A percentile compares a stretch with the other conserved stretches of the same genome.
Evolutionary conservation across 257 asterid species (phyloP).

Genomic region (Scutellaria barbata): DNA sequence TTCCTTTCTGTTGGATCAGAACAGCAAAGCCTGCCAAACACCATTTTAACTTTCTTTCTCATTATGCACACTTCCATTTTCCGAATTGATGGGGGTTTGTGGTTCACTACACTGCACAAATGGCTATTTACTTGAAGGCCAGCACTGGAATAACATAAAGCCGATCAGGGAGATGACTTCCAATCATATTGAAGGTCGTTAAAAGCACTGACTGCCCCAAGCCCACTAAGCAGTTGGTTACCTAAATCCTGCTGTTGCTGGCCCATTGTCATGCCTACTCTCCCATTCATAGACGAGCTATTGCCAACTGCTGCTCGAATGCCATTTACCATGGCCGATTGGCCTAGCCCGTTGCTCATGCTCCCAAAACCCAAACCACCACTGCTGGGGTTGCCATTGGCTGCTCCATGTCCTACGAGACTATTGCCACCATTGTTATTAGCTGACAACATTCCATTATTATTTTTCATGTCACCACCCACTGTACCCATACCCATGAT

Average conservation of each 20-base stretch:
- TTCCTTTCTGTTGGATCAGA: slow-evolving; percentile 39
- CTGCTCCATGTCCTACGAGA: slow-evolving; percentile 54
- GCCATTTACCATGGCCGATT: slow-evolving; percentile 63
- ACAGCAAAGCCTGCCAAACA: slow-evolving; percentile 28
- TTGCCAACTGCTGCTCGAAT: slow-evolving; percentile 61
- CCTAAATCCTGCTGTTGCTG: slow-evolving; percentile 73
- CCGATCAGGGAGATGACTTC: slow-evolving; percentile 61
- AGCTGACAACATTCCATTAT: slow-evolving; percentile 52
- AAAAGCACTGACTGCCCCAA: slow-evolving; percentile 70
- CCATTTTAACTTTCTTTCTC: slow-evolving; percentile 32
- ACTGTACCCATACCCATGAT: slow-evolving; percentile 51
- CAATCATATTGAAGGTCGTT: slow-evolving; percentile 75
- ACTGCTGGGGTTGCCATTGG: slow-evolving; percentile 48
- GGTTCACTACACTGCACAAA: slow-evolving; percentile 35
- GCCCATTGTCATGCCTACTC: slow-evolving; percentile 60
- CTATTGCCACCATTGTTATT: slow-evolving; percentile 49
- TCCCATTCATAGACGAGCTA: slow-evolving; percentile 70
- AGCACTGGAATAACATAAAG: too few relatives aligned
- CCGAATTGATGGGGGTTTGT: too few relatives aligned
- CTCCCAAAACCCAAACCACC: slow-evolving; percentile 62
- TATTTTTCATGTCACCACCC: slow-evolving; percentile 57
- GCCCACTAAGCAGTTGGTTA: slow-evolving; percentile 68
- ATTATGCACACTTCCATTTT: slow-evolving; percentile 31
- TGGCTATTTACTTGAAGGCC: slow-evolving; percentile 24
- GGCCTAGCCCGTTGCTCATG: slow-evolving; percentile 54